phyloP scores from a whole-genome alignment of 768 basidiomycete species.

The Lentinula aciculospora region DNA sequence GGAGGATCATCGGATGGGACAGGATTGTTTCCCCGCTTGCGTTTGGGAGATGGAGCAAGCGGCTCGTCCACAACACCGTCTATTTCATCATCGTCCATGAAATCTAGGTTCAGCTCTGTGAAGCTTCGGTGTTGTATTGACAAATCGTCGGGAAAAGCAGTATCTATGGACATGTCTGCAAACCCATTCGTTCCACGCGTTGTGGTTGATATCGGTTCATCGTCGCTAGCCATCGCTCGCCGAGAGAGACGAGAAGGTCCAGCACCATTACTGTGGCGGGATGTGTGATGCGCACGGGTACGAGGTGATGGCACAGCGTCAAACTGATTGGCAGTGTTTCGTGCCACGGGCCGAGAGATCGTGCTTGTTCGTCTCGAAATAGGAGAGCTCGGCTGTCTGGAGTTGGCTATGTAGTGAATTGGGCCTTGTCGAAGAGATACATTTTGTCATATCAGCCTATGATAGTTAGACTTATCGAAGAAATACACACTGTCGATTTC shows the following conservation, averaged over 20 bases:
- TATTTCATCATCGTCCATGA: conserved; percentile 29
- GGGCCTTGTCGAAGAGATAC: conserved; percentile 31
- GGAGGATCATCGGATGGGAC: conserved; percentile 15
- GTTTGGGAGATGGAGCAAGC: conserved; percentile 24
- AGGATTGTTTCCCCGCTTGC: conserved; percentile 39
- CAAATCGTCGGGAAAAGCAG: conserved; percentile 16
- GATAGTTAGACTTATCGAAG: not conserved
- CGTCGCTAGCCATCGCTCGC: conserved; percentile 17
- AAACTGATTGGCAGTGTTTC: conserved; percentile 52
- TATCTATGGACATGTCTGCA: conserved; percentile 16
- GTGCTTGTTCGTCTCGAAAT: conserved; percentile 30
- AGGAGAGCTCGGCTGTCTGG: conserved; percentile 35
- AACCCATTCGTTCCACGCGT: conserved; percentile 19
- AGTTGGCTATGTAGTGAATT: conserved; percentile 34
- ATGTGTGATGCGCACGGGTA: conserved; percentile 19
- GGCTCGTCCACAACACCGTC: conserved; percentile 11
- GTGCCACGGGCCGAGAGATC: conserved; percentile 42
- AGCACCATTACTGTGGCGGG: conserved; percentile 33
- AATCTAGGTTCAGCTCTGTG: conserved; percentile 43
- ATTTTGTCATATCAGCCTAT: conserved; percentile 8
- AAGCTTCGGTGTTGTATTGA: conserved; percentile 36
- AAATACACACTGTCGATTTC: conserved; percentile 60
- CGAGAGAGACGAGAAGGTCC: conserved; percentile 27
- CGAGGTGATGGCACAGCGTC: conserved; percentile 61
- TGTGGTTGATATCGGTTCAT: conserved; percentile 14